These are phyloP conservation scores for Diplodia seriata DNA, from an alignment of 2,329 filamentous ascomycete genomes.

Conservation along the genomic window DNA sequence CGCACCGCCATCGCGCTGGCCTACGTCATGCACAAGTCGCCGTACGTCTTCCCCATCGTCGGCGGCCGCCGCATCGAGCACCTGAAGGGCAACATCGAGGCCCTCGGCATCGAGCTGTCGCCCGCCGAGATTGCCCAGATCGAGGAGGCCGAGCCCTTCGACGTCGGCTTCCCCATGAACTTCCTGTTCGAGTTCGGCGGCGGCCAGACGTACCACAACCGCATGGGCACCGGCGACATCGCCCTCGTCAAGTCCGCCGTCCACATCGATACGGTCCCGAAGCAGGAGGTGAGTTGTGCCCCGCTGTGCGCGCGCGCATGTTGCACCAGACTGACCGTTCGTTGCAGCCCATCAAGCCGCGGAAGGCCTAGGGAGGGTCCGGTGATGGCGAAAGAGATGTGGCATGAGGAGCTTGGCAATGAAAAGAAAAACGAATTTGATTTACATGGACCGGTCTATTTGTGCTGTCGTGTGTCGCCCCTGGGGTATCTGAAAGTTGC, in stretches of 20 bases:
- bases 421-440: neutral
- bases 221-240: slow-evolving; percentile 42
- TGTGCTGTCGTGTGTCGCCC: neutral
- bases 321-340: neutral
- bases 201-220: slow-evolving; percentile 39
- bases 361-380: neutral
- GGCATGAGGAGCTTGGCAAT: too few relatives aligned
- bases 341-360: slow-evolving; percentile 19
- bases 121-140: slow-evolving; percentile 70
- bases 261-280: slow-evolving; percentile 39
- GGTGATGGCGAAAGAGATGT: neutral
- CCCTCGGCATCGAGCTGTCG: slow-evolving; percentile 66
- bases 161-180: slow-evolving; percentile 70
- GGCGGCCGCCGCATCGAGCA: slow-evolving; percentile 74
- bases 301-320: too few relatives aligned
- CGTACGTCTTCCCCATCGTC: slow-evolving; percentile 76
- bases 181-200: slow-evolving; percentile 54
- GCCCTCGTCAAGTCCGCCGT: slow-evolving; percentile 40
- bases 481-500: slow-evolving; percentile 1
- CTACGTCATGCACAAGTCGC: slow-evolving; percentile 75
- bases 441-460: neutral
- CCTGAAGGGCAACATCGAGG: slow-evolving; percentile 72
- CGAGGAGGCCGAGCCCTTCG: slow-evolving; percentile 67
- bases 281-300: slow-evolving; percentile 5
- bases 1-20: slow-evolving; percentile 71